Evolutionary conservation across 768 basidiomycete species (phyloP).

Genomic region (Rubroboletus satanas): DNA sequence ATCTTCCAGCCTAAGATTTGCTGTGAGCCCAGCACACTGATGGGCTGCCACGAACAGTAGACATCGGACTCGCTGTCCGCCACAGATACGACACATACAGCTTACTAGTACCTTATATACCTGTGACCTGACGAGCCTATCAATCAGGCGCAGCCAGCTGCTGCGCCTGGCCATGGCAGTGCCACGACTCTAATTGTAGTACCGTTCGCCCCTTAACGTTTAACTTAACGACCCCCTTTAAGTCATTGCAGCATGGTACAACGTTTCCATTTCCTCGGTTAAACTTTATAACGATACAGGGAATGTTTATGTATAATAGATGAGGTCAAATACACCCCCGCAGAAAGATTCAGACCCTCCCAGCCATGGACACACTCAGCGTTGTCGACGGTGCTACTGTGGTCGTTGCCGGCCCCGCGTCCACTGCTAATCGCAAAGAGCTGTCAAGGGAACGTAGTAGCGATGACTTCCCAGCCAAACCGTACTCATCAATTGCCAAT

Average conservation of each 20-base stretch:
- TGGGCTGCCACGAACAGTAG: neutral
- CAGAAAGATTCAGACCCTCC: neutral
- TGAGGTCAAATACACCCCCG: neutral
- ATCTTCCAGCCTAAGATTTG: too few species aligned
- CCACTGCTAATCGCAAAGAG: conserved; percentile 23
- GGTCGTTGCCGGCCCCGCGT: conserved; percentile 39
- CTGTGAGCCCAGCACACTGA: neutral
- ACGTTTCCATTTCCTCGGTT: too few species aligned
- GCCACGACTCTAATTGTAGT: neutral
- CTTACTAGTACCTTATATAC: neutral
- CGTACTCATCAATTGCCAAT: conserved; percentile 8
- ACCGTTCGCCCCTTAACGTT: too few species aligned
- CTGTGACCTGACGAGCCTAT: neutral
- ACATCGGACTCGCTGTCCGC: neutral
- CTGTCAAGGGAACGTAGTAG: conserved; percentile 16
- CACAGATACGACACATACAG: neutral
- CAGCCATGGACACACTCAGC: conserved; percentile 30
- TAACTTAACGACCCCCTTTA: too few species aligned
- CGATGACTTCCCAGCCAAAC: conserved; percentile 22
- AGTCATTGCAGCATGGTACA: too few species aligned
- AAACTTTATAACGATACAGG: too few species aligned
- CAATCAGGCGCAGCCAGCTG: neutral
- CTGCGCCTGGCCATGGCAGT: neutral
- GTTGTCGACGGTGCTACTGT: conserved; percentile 43
- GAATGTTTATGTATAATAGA: neutral